Evolutionary conservation across 2,329 filamentous ascomycete species (phyloP), one percentile per base, ranked within the genome.

Genomic region (Dactylellina sp.): DNA sequence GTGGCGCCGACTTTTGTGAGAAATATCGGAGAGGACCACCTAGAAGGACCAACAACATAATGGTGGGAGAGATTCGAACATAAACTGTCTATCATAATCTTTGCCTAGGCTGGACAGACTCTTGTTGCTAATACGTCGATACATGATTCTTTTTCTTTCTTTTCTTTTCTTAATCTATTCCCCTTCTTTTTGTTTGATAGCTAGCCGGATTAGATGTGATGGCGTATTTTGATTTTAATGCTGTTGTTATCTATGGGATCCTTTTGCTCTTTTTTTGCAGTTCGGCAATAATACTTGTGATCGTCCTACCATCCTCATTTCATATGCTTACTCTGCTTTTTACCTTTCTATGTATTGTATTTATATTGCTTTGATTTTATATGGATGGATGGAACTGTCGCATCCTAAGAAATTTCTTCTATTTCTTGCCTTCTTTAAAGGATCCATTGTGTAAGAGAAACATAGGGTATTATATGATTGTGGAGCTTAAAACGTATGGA

Each of bases 1-100:
- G 88, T 92, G 77, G 89, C 89, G 2, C 90, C 89, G 2, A 91
- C 89, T 0, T 84, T 84, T 0, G 83, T 91, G 7, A 75, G 62
- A 28, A 72, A 72, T 24, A 65, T 72, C 16, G 68, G 68, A n/a
- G 68, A 72, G 40, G 68, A 72, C 28, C 61, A 65, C 28, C 22
- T 65, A 35, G 60, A 72, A 1, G 68, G 57, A 14, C 40, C 24
- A 18, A 72, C 46, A 16, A 22, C 47, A 20, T 71, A 35, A 60
- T 40, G 2, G 28, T 7, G 24, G n/a, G n/a, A n/a, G n/a, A n/a
- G n/a, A n/a, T n/a, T n/a, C n/a, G n/a, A n/a, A n/a, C n/a, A 32
- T 39, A n/a, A 39, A 28, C 12, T 12, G 3, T 24, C 20, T 24
- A 22, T 12, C 2, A 3, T 62, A 22, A 25, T 42, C 18, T 44